Evolutionary conservation across 345 rosid genomes (phyloP).

Genomic region (Raphanus sativus): DNA sequence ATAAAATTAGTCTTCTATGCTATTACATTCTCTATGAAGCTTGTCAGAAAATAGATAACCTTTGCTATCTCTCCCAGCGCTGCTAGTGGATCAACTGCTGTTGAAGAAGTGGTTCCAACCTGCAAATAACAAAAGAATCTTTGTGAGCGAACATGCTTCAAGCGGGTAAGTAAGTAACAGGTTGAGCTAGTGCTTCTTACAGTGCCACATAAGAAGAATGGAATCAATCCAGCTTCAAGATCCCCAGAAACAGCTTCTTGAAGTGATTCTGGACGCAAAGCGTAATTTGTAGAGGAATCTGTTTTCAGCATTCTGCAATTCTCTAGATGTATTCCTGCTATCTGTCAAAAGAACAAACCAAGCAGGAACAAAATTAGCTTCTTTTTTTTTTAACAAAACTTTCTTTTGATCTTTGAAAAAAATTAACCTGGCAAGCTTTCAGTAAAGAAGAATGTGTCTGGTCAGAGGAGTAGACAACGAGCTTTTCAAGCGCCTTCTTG

Average conservation of each 20-base stretch:
- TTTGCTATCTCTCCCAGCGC: conserved; percentile 64
- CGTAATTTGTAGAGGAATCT: conserved; percentile 66
- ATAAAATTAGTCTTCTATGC: not conserved
- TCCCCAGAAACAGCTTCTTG: conserved; percentile 63
- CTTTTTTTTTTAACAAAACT: not conserved
- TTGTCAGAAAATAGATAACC: conserved; percentile 42
- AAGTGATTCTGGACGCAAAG: conserved; percentile 56
- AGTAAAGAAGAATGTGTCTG: conserved; percentile 84
- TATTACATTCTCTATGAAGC: not conserved
- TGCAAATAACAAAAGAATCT: conserved; percentile 12
- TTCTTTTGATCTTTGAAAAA: not conserved
- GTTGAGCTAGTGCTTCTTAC: conserved; percentile 54
- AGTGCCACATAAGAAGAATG: conserved; percentile 77
- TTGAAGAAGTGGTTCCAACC: conserved; percentile 91
- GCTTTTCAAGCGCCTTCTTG: conserved; percentile 64
- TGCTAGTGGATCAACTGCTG: conserved; percentile 77
- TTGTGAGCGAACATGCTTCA: not conserved
- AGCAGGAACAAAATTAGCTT: not conserved
- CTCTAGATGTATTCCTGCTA: conserved; percentile 70
- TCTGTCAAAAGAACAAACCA: conserved; percentile 45
- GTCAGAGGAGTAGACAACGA: conserved; percentile 81
- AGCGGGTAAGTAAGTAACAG: not conserved
- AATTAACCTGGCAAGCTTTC: conserved; percentile 80
- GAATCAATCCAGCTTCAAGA: conserved; percentile 67
- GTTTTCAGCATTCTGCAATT: conserved; percentile 66